These are phyloP conservation scores for Cystoderma amianthinum DNA, from an alignment of 768 basidiomycete species.

Conservation along the genomic window DNA sequence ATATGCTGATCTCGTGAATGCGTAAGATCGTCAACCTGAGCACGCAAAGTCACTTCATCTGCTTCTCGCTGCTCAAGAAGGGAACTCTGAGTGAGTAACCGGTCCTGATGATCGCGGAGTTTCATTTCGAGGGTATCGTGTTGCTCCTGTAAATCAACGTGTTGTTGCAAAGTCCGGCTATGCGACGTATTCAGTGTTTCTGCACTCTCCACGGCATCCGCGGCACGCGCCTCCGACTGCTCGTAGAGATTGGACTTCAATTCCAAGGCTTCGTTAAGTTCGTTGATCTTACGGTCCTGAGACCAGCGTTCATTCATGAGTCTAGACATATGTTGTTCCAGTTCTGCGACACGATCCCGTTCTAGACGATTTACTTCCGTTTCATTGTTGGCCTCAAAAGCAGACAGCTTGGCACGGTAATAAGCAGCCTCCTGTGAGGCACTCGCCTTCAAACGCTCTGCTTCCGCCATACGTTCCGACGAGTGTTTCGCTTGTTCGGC, in stretches of 20 bases:
- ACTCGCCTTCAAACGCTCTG: conserved; percentile 66
- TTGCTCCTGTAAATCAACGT: conserved; percentile 64
- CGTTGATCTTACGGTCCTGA: conserved; percentile 65
- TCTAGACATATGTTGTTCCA: conserved; percentile 64
- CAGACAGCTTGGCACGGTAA: conserved; percentile 91
- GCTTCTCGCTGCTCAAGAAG: conserved; percentile 72
- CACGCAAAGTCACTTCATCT: conserved; percentile 57
- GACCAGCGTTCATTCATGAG: conserved; percentile 55
- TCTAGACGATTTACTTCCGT: conserved; percentile 66
- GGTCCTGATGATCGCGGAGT: conserved; percentile 72
- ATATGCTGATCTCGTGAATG: conserved; percentile 78
- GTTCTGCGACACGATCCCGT: conserved; percentile 64
- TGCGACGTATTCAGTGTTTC: conserved; percentile 69
- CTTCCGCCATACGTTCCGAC: conserved; percentile 73
- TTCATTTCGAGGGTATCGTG: conserved; percentile 53
- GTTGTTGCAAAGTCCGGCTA: conserved; percentile 52
- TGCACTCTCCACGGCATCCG: conserved; percentile 69
- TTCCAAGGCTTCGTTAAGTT: conserved; percentile 67
- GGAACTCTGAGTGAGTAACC: conserved; percentile 67
- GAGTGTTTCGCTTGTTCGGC: conserved; percentile 69
- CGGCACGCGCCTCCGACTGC: conserved; percentile 72
- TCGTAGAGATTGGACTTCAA: conserved; percentile 72
- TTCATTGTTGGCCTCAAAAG: conserved; percentile 67
- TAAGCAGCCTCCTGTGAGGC: conserved; percentile 94
- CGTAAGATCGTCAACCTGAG: conserved; percentile 66